Conservation (phyloP, 257 asterid species). For the Capsicum pubescens region DNA sequence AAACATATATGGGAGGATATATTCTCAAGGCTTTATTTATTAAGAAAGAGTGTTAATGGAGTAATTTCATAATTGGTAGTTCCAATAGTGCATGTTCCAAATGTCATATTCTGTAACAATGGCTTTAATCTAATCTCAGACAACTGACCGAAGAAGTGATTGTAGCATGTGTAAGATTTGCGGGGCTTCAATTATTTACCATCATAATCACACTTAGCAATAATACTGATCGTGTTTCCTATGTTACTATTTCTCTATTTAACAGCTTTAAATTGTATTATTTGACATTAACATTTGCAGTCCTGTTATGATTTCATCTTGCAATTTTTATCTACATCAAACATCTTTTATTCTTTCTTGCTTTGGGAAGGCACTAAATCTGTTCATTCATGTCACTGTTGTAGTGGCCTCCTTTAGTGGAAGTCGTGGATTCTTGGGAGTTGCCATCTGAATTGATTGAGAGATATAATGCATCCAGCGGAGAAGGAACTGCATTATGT, state of each 20-base stretch:
- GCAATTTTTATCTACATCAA: background rate
- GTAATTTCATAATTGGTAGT: slow-evolving; percentile 8
- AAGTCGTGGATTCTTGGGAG: slow-evolving; percentile 94
- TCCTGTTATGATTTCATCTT: background rate
- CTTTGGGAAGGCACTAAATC: slow-evolving; percentile 9
- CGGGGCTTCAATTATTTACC: background rate
- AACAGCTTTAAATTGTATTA: background rate
- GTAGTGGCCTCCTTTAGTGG: slow-evolving; percentile 98
- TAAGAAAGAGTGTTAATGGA: background rate
- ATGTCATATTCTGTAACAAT: background rate
- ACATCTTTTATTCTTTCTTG: slow-evolving; percentile 7
- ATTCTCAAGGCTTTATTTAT: background rate
- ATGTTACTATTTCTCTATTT: background rate
- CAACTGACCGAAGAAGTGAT: background rate
- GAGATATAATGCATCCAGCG: slow-evolving; percentile 90
- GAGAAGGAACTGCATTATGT: slow-evolving; percentile 97
- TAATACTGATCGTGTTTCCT: slow-evolving; percentile 1
- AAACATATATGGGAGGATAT: background rate
- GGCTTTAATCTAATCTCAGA: background rate
- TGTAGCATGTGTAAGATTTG: background rate
- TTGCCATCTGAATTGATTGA: slow-evolving; percentile 88
- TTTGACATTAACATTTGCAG: slow-evolving; percentile 1
- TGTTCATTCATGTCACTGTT: slow-evolving; percentile 33
- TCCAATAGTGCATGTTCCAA: slow-evolving; percentile 18
- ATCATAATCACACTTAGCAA: background rate